phyloP scores from a whole-genome alignment of 371 early-diverging fungal genomes.

The Smittium culicis region DNA sequence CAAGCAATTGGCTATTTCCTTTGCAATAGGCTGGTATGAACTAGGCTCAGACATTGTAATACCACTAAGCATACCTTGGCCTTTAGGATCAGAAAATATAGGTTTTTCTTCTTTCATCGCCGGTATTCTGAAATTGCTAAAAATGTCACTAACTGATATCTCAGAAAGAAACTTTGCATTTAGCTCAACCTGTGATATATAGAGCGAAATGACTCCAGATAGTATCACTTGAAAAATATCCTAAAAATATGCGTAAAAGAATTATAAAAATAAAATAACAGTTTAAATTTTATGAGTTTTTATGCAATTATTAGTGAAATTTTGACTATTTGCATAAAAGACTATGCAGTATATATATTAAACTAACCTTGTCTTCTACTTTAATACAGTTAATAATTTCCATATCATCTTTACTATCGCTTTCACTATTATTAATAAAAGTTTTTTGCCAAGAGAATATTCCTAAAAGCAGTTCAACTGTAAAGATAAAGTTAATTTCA shows the following conservation, averaged over 20 bases:
- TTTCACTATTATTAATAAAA: too few species aligned
- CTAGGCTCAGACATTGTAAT: slow-evolving; percentile 57
- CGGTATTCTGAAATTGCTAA: slow-evolving; percentile 29
- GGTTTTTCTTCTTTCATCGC: slow-evolving; percentile 28
- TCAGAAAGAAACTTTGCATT: slow-evolving; percentile 21
- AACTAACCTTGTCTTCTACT: too few species aligned
- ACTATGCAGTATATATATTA: too few species aligned
- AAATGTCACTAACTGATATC: slow-evolving; percentile 25
- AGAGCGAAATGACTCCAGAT: slow-evolving; percentile 71
- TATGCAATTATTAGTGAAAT: too few species aligned
- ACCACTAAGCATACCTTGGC: slow-evolving; percentile 15
- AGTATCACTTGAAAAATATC: slow-evolving; percentile 51
- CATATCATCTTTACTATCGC: too few species aligned
- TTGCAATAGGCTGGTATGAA: slow-evolving; percentile 45
- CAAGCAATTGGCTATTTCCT: slow-evolving; percentile 42
- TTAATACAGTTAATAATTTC: too few species aligned
- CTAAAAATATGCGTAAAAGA: slow-evolving; percentile 29
- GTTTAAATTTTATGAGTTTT: too few species aligned
- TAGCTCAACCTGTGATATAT: slow-evolving; percentile 36
- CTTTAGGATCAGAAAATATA: not conserved
- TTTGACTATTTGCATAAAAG: too few species aligned
- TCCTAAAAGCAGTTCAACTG: slow-evolving; percentile 43
- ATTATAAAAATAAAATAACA: slow-evolving; percentile 47
- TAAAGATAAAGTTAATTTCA: slow-evolving; percentile 56
- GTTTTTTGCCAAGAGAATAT: slow-evolving; percentile 40